These are phyloP conservation scores for Craspedostauros australis DNA, from an alignment of 108 stramenopile species.

Conservation along the genomic window DNA sequence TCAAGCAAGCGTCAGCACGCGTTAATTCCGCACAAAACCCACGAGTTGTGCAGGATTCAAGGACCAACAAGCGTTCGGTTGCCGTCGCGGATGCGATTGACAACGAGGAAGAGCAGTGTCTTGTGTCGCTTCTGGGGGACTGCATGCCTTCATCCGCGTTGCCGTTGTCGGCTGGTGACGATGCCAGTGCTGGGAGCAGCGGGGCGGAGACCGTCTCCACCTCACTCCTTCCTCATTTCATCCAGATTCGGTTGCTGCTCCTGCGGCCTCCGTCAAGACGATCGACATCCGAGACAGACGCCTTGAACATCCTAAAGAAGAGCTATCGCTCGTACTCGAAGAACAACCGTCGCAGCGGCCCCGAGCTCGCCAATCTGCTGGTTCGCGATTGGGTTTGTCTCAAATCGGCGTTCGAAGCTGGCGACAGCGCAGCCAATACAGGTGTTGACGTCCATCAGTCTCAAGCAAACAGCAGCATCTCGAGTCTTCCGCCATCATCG, in stretches of 20 bases:
- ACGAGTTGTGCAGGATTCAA: too few species aligned
- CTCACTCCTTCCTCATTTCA: slow-evolving; percentile 31
- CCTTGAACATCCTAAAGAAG: slow-evolving; percentile 46
- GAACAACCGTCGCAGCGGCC: slow-evolving; percentile 25
- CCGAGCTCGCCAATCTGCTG: slow-evolving; percentile 37
- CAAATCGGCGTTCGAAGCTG: slow-evolving; percentile 9
- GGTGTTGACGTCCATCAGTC: too few species aligned
- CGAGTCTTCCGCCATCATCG: too few species aligned
- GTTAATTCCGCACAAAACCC: too few species aligned
- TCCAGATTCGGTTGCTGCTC: slow-evolving; percentile 55
- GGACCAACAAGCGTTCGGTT: too few species aligned
- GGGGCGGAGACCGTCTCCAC: neutral
- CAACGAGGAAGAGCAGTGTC: slow-evolving; percentile 44
- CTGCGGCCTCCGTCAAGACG: slow-evolving; percentile 48
- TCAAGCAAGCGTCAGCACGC: too few species aligned
- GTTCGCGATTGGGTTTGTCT: slow-evolving; percentile 51
- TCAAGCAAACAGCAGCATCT: too few species aligned
- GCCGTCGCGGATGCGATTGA: too few species aligned
- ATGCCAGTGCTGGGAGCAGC: too few species aligned
- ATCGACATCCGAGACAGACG: slow-evolving; percentile 41
- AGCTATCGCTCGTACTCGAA: slow-evolving; percentile 44
- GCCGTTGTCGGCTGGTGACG: neutral
- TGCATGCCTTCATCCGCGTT: slow-evolving; percentile 40
- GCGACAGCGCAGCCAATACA: too few species aligned
- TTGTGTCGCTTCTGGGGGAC: slow-evolving; percentile 56